Percentiles rank a stretch among this genome's conserved stretches.
These are phyloP conservation scores for Pichia ethanolica DNA, from an alignment of 805 yeast species.

Conservation along the genomic window DNA sequence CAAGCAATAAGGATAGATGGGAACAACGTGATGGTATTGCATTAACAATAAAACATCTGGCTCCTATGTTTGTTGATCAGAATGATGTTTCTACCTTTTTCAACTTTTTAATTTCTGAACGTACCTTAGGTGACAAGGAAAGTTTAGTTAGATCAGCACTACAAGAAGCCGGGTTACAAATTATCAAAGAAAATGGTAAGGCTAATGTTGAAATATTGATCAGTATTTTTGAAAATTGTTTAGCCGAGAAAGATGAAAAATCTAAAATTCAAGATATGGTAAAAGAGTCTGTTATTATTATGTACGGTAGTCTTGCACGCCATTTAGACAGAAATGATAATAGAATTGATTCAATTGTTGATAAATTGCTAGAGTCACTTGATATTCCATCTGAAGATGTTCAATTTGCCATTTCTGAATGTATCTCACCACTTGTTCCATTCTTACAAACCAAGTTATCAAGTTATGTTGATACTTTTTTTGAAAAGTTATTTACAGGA, in stretches of 20 bases:
- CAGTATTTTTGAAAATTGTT: constrained; percentile 69
- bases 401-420: constrained; percentile 78
- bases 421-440: constrained; percentile 75
- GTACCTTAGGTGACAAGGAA: constrained; percentile 71
- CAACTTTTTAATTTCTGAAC: constrained; percentile 46
- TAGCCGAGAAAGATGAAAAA: constrained; percentile 43
- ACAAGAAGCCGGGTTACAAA: constrained; percentile 80
- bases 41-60: constrained; percentile 48
- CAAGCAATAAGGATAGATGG: constrained; percentile 70
- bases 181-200: constrained; percentile 62
- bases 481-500: constrained; percentile 52
- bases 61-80: constrained; percentile 37
- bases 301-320: constrained; percentile 87
- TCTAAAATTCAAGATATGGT: constrained; percentile 49
- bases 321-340: constrained; percentile 64
- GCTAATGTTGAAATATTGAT: constrained; percentile 63
- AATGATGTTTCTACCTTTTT: constrained; percentile 48
- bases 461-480: constrained; percentile 48
- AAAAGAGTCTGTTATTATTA: constrained; percentile 73
- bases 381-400: constrained; percentile 87
- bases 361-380: constrained; percentile 63
- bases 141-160: constrained; percentile 68
- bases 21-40: constrained; percentile 81
- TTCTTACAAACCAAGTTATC: constrained; percentile 45
- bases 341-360: constrained; percentile 58